Conservation (phyloP, 805 yeast species). For the Brettanomyces sp. region DNA sequence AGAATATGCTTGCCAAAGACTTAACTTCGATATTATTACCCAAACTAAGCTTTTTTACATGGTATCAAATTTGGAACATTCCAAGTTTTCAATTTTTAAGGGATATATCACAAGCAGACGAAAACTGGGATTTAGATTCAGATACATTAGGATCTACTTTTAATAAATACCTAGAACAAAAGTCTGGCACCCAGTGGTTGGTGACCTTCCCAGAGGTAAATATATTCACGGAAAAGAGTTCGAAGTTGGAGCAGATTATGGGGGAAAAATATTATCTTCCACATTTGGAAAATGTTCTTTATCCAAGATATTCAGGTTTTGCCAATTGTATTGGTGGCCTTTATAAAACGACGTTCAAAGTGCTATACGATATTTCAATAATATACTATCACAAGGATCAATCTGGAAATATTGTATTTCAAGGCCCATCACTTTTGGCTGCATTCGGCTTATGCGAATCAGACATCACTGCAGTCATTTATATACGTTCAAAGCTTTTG, state of each 20-base stretch:
- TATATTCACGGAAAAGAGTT: slow-evolving; percentile 43
- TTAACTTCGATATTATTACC: slow-evolving; percentile 27
- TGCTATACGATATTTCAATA: slow-evolving; percentile 50
- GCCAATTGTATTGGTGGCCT: slow-evolving; percentile 38
- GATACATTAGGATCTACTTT: slow-evolving; percentile 26
- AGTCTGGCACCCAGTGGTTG: slow-evolving; percentile 42
- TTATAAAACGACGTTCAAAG: slow-evolving; percentile 29
- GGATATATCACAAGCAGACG: slow-evolving; percentile 49
- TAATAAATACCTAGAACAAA: slow-evolving; percentile 22
- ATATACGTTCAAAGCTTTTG: slow-evolving; percentile 38
- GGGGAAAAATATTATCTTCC: slow-evolving; percentile 56
- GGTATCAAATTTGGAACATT: slow-evolving; percentile 58
- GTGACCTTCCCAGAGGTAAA: slow-evolving; percentile 83
- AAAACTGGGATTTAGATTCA: slow-evolving; percentile 54
- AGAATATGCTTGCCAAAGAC: slow-evolving; percentile 15
- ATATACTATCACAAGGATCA: slow-evolving; percentile 26
- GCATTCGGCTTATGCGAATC: slow-evolving; percentile 25
- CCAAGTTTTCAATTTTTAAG: slow-evolving; percentile 44
- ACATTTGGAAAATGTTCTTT: slow-evolving; percentile 47
- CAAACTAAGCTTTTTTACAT: slow-evolving; percentile 50
- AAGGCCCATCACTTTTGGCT: slow-evolving; percentile 29
- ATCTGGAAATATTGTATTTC: slow-evolving; percentile 13
- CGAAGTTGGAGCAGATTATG: slow-evolving; percentile 41
- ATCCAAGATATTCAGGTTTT: slow-evolving; percentile 67
- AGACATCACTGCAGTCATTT: slow-evolving; percentile 30